phyloP scores from a whole-genome alignment of 352 stramenopile species.

The Phytophthora kernoviae region DNA sequence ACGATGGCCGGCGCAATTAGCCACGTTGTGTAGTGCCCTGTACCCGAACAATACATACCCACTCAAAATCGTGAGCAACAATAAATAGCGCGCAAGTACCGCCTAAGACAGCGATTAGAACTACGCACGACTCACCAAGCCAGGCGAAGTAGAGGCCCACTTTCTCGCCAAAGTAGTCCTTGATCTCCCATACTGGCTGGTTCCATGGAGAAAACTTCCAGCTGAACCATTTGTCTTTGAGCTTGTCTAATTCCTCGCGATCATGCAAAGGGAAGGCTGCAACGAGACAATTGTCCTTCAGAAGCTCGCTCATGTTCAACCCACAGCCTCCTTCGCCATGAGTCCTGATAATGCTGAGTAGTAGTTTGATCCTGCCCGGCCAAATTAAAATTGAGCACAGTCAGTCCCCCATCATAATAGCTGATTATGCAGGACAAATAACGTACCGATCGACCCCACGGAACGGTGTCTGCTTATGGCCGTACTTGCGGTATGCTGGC shows the following conservation, averaged over 20 bases:
- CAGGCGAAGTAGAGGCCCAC: slow-evolving; percentile 98
- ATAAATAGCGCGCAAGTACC: too few species aligned
- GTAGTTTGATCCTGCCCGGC: slow-evolving; percentile 58
- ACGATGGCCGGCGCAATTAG: slow-evolving; percentile 92
- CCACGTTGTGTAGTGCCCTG: slow-evolving; percentile 93
- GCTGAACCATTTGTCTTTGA: slow-evolving; percentile 69
- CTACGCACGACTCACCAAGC: slow-evolving; percentile 61
- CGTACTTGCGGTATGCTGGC: slow-evolving; percentile 72
- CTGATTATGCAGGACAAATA: background rate
- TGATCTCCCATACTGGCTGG: slow-evolving; percentile 68
- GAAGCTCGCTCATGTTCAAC: slow-evolving; percentile 58
- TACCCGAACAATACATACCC: background rate
- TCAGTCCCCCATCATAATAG: too few species aligned
- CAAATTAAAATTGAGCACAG: too few species aligned
- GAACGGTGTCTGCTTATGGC: slow-evolving; percentile 72
- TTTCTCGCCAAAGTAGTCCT: slow-evolving; percentile 89
- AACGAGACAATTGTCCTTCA: slow-evolving; percentile 64
- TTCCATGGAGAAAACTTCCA: slow-evolving; percentile 64
- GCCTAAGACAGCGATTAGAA: background rate
- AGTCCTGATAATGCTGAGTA: slow-evolving; percentile 73
- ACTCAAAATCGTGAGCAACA: background rate
- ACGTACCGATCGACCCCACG: slow-evolving; percentile 66
- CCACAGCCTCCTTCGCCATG: slow-evolving; percentile 62
- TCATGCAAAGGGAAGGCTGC: slow-evolving; percentile 69
- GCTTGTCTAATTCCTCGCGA: slow-evolving; percentile 40